Evolutionary conservation across 169 alveolate species (phyloP).

Genomic region (Plasmodium reichenowi): DNA sequence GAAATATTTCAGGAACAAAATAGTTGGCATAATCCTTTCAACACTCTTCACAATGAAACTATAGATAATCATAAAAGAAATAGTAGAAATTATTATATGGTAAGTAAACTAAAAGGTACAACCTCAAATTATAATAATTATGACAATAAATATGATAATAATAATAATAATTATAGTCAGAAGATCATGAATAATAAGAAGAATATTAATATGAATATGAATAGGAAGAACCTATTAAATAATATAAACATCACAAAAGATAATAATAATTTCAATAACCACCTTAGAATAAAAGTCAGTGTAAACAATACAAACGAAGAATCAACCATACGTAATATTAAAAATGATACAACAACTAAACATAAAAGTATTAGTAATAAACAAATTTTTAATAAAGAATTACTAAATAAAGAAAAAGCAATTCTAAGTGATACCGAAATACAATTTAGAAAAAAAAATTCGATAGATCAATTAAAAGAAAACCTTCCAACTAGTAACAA

Average conservation of each 20-base stretch:
- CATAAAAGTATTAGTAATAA: not conserved
- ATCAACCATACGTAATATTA: not conserved
- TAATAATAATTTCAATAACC: not conserved
- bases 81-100: too few species aligned
- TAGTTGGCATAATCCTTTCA: not conserved
- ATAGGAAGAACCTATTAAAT: not conserved
- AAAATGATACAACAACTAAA: not conserved
- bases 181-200: too few species aligned
- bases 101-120: too few species aligned
- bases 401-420: constrained; percentile 13
- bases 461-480: not conserved
- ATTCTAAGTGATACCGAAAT: constrained; percentile 37
- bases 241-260: not conserved
- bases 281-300: constrained; percentile 13
- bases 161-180: too few species aligned
- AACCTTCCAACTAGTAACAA: constrained; percentile 2
- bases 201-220: too few species aligned
- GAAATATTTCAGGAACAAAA: not conserved
- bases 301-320: not conserved
- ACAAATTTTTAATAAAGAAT: not conserved
- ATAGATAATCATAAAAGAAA: too few species aligned
- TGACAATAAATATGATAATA: too few species aligned
- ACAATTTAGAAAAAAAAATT: constrained; percentile 6
- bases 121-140: too few species aligned
- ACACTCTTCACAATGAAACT: not conserved